phyloP scores from a whole-genome alignment of 2,329 filamentous ascomycete species.

The Akanthomyces uredinophilus region DNA sequence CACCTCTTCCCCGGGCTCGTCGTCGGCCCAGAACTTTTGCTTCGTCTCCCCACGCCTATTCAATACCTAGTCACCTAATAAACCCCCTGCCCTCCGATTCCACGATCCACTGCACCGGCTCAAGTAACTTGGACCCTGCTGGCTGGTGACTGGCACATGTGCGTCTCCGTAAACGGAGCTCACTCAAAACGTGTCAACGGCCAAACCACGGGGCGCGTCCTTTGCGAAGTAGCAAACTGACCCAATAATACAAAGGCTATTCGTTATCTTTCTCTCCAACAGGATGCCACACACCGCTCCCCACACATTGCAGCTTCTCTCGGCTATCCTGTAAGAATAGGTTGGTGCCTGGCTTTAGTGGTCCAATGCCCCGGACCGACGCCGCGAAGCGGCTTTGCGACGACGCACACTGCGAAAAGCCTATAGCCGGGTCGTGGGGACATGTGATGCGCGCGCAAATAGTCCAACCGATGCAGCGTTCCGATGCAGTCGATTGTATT shows the following conservation, averaged over 20 bases:
- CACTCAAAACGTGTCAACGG: neutral
- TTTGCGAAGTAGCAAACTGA: neutral
- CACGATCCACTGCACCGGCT: neutral
- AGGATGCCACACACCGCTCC: neutral
- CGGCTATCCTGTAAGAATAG: slow-evolving; percentile 2
- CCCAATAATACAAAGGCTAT: slow-evolving; percentile 2
- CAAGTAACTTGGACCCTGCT: no score
- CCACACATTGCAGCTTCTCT: neutral
- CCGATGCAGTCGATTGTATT: neutral
- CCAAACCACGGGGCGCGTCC: neutral
- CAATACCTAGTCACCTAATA: no score
- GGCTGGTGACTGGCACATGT: neutral
- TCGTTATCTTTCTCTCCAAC: slow-evolving; percentile 1
- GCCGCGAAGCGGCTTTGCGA: neutral
- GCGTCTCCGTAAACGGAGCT: slow-evolving; percentile 12
- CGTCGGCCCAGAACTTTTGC: no score
- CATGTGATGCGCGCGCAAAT: slow-evolving; percentile 1
- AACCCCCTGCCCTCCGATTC: slow-evolving; percentile 7
- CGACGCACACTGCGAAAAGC: neutral
- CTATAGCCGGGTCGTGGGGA: neutral
- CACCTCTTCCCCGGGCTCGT: neutral
- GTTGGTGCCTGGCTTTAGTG: slow-evolving; percentile 5
- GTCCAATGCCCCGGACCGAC: neutral
- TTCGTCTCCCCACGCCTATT: neutral
- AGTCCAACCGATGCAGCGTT: neutral